These are phyloP conservation scores for Cytospora mali DNA, from an alignment of 2,329 filamentous ascomycete genomes.

Conservation along the genomic window DNA sequence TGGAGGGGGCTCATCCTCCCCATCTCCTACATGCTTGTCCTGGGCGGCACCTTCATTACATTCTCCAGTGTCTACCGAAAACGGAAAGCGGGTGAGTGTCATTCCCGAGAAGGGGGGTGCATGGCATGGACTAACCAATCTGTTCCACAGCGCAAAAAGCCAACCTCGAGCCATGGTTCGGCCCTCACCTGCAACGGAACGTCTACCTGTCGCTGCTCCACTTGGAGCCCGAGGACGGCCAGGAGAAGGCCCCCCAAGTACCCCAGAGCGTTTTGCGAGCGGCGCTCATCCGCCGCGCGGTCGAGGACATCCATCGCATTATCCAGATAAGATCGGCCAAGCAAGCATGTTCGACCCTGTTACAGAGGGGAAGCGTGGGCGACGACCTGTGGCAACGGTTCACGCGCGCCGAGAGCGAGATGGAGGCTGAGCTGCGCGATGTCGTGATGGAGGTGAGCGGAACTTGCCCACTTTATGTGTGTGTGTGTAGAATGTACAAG, in stretches of 20 bases:
- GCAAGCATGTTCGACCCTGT: constrained; percentile 77
- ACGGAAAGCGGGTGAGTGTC: constrained; percentile 74
- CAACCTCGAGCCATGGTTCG: constrained; percentile 93
- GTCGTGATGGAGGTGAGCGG: constrained; percentile 81
- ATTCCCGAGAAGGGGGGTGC: not conserved
- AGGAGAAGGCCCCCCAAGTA: constrained; percentile 69
- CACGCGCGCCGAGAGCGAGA: constrained; percentile 90
- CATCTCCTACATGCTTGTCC: constrained; percentile 84
- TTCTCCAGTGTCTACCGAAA: constrained; percentile 94
- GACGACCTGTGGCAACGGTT: constrained; percentile 97
- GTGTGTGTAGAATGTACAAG: not conserved
- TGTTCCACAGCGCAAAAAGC: constrained; percentile 67
- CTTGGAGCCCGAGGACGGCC: constrained; percentile 63
- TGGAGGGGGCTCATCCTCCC: constrained; percentile 87
- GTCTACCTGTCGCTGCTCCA: constrained; percentile 93
- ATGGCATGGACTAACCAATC: constrained; percentile 65
- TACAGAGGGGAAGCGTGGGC: constrained; percentile 90
- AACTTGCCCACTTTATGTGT: not conserved
- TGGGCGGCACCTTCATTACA: constrained; percentile 84
- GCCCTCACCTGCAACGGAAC: constrained; percentile 85
- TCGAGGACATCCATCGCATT: constrained; percentile 91
- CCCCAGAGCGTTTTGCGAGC: constrained; percentile 87
- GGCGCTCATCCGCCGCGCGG: constrained; percentile 83
- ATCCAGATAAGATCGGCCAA: constrained; percentile 88
- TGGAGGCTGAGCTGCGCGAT: constrained; percentile 93